Base-by-base conservation (phyloP, 768 basidiomycete genomes). In the Mycena venus region DNA sequence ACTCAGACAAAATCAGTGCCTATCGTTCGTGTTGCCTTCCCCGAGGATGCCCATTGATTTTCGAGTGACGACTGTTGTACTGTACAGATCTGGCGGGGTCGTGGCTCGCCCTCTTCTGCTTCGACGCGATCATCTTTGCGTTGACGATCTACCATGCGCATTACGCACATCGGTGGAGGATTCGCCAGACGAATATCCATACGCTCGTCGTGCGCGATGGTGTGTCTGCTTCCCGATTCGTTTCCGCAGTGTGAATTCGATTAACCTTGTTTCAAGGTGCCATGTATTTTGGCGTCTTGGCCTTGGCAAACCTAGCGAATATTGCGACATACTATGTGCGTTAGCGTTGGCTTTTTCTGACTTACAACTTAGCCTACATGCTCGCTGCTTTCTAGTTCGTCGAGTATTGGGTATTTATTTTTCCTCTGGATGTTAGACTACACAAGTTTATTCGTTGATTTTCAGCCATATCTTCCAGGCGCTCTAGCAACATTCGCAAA, bases 171-270 rank as follows among this genome's bases (percentile, higher is more conserved):
- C 60, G 53, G 47, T 60, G 42, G 25, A 55, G 14, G n/a, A 32
- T 68, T 27, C 56, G 67, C 32, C 27, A 58, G 27, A 38, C 44
- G 40, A 36, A 34, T 17, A 60, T 62, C 27, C 72, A 64, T 12
- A 76, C 77, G 23, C 69, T 86, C 12, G 72, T 86, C 4, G 73
- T 82, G 44, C 79, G 84, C 51, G 85, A 86, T 61, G 85, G 85
- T 72, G 79, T 82, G 12, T 65, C 15, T 9, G 9, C n/a, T 14
- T 49, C n/a, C 23, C 21, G 47, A 4, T 15, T 19, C 19, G 3
- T 27, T 32, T 32, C 7, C 17, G 23, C 3, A 3, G 19, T 2
- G 1, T 19, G 8, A 4, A 9, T 21, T 14, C n/a, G 8, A 56
- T 9, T 56, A 8, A 7, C 47, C 8, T 14, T 19, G 9, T 14